Evolutionary conservation across 768 basidiomycete genomes (phyloP), one percentile per base, ranked within the genome.

Genomic region (Pulveroboletus sp.): DNA sequence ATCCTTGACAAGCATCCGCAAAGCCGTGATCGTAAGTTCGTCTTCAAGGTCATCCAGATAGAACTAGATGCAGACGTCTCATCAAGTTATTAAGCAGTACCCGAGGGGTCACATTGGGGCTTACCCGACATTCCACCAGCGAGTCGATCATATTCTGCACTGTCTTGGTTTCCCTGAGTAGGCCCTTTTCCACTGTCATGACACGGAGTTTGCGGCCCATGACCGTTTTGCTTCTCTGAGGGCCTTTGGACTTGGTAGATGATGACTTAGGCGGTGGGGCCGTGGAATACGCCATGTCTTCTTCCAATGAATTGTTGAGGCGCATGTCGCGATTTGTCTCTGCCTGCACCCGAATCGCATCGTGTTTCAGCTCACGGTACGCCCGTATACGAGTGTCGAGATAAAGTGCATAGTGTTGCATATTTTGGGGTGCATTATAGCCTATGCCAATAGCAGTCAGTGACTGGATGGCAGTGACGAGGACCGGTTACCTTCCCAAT

Each of bases 1-100:
- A 65, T 99, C 97, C 64, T 97, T 98, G 57, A 97, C 90, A 24
- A 97, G 77, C 87, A 99, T 91, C 36, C 90, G 79, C 43, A 97
- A 75, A 3, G 95, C 91, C 4, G 86, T 82, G 43, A 90, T 85
- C 1, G 86, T 90, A 34, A 98, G 77, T 61, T 95, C 90, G 62
- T 98, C 94, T 57, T 94, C 87, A 14, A 97, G 72, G 61, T 97
- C 85, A 56, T 97, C 95, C 35, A 93, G 70, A 64, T 95, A 99
- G 69, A 98, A 97, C 90, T 97, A 50, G 6, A 44, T 19, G 32
- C 7, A 35, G 29, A 39, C 37, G 34, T 51, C 17, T 47, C 27
- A 27, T 38, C 27, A 21, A 29, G 29, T 47, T 24, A 27, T 38
- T 31, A 21, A 29, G 29, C 10, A 36, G 54, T 4, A 39, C 23